A percentile compares a stretch with the other conserved stretches of the same genome.
phyloP scores from a whole-genome alignment of 345 rosid species.

The Boechera stricta region DNA sequence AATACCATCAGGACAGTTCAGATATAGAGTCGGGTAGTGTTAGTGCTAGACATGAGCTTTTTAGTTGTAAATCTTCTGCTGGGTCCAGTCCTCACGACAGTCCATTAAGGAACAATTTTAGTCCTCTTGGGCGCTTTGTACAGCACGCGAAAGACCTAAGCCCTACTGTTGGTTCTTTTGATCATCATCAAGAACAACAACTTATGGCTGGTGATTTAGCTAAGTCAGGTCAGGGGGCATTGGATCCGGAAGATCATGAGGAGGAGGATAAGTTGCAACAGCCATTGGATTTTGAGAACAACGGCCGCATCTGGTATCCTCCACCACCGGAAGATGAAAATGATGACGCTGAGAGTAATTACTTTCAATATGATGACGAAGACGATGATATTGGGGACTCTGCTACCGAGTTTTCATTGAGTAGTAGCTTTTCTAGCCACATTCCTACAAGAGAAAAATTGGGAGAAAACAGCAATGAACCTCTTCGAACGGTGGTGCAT shows the following conservation, averaged over 20 bases:
- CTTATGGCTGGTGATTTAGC: conserved; percentile 56
- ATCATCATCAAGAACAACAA: conserved; percentile 45
- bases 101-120: conserved; percentile 86
- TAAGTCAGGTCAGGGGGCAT: conserved; percentile 55
- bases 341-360: conserved; percentile 75
- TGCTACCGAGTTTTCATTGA: conserved; percentile 69
- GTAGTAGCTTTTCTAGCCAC: conserved; percentile 73
- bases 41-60: conserved; percentile 79
- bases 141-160: conserved; percentile 70
- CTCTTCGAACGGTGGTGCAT: conserved; percentile 72
- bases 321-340: conserved; percentile 90
- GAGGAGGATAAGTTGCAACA: conserved; percentile 50
- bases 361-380: conserved; percentile 78
- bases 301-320: conserved; percentile 86
- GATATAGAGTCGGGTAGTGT: conserved; percentile 83
- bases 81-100: conserved; percentile 88
- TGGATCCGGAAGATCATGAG: conserved; percentile 58
- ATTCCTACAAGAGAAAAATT: conserved; percentile 71
- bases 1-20: conserved; percentile 63
- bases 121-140: conserved; percentile 79
- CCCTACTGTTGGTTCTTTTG: conserved; percentile 59
- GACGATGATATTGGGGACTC: conserved; percentile 89
- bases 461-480: conserved; percentile 70
- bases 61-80: conserved; percentile 68
- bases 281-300: conserved; percentile 85